phyloP scores from a whole-genome alignment of 345 rosid species.

The Lenwebbia sp. region DNA sequence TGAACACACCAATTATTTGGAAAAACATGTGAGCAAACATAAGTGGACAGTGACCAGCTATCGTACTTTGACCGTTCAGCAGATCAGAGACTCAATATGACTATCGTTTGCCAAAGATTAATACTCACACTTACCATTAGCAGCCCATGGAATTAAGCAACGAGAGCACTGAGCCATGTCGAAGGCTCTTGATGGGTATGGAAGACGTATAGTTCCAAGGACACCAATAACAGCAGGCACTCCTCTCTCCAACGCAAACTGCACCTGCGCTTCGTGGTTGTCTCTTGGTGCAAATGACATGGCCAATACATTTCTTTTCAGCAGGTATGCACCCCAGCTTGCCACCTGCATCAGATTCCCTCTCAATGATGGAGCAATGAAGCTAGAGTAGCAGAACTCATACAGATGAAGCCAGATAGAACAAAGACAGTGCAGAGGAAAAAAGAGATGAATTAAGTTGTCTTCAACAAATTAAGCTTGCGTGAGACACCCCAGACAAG shows the following conservation, averaged over 20 bases:
- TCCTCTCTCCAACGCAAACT: slow-evolving; percentile 96
- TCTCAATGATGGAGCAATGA: neutral
- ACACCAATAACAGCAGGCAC: slow-evolving; percentile 90
- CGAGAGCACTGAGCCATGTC: slow-evolving; percentile 99
- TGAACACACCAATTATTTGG: neutral
- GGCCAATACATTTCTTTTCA: slow-evolving; percentile 75
- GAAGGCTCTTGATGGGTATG: slow-evolving; percentile 88
- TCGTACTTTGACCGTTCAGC: neutral
- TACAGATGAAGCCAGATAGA: neutral
- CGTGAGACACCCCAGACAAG: neutral
- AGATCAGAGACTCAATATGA: neutral
- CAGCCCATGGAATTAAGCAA: slow-evolving; percentile 88
- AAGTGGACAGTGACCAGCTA: neutral
- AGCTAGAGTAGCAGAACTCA: neutral
- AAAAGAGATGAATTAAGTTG: neutral
- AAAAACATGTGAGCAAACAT: neutral
- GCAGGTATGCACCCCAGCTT: slow-evolving; percentile 96
- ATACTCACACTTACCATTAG: slow-evolving; percentile 42
- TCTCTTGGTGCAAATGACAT: slow-evolving; percentile 98
- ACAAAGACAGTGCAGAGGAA: neutral
- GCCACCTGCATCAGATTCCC: slow-evolving; percentile 50
- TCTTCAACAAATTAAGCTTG: neutral
- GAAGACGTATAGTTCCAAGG: slow-evolving; percentile 80
- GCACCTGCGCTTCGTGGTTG: slow-evolving; percentile 98
- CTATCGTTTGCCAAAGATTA: neutral